Evolutionary conservation across 169 alveolate genomes (phyloP).

Genomic region (Plasmodium blacklocki): DNA sequence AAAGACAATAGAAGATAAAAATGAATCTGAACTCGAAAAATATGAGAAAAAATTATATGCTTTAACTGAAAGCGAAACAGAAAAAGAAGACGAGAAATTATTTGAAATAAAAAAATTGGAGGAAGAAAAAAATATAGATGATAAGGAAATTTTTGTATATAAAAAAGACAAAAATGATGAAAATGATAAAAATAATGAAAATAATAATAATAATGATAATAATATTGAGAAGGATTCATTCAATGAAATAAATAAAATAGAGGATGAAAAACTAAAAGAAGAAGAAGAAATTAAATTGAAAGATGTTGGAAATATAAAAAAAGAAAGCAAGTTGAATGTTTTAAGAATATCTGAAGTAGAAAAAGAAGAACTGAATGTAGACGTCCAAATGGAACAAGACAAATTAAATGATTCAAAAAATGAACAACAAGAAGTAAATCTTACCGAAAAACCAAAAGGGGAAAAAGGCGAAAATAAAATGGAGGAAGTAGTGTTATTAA

Average conservation of each 20-base stretch:
- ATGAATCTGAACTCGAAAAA: constrained; percentile 19
- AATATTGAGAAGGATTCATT: background rate
- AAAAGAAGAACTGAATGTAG: background rate
- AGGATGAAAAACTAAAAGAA: background rate
- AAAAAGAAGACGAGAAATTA: constrained; percentile 16
- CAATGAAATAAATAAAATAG: background rate
- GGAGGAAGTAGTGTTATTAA: background rate
- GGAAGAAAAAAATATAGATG: background rate
- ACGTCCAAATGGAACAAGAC: background rate
- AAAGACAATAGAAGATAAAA: constrained; percentile 13
- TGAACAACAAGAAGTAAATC: background rate
- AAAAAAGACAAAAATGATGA: constrained; percentile 3
- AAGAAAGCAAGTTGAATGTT: constrained; percentile 1
- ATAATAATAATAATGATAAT: background rate
- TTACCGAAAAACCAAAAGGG: background rate
- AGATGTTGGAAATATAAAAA: no score
- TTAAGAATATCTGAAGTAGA: background rate
- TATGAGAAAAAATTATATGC: background rate
- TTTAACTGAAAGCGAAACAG: constrained; percentile 16
- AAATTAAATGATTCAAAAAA: background rate
- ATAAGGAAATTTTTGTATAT: background rate
- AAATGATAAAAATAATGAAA: no score
- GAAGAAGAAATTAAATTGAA: background rate
- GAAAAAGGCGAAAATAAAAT: background rate
- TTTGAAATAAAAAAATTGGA: background rate